A percentile compares a stretch with the other conserved stretches of the same genome.
These are phyloP conservation scores for Diaporthe ilicicola DNA, from an alignment of 2,329 filamentous ascomycete genomes.

Conservation along the genomic window DNA sequence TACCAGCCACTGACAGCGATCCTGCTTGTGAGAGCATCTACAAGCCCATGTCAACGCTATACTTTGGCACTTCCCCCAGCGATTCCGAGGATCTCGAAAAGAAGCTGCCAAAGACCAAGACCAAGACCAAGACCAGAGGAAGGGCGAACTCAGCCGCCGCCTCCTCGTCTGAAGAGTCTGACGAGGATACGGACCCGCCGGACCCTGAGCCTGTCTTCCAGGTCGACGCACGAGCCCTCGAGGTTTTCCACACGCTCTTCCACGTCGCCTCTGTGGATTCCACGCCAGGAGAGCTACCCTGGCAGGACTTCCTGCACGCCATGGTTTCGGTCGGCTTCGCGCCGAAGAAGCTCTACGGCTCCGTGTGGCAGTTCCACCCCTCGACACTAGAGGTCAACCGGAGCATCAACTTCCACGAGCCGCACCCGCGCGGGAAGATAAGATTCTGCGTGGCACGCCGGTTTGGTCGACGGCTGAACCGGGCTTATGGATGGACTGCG, in stretches of 20 bases:
- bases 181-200: not conserved
- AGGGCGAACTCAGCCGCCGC: not conserved
- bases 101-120: constrained; percentile 26
- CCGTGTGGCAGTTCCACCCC: constrained; percentile 67
- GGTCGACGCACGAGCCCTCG: constrained; percentile 44
- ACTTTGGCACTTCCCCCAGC: constrained; percentile 27
- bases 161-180: not conserved
- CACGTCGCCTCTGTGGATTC: constrained; percentile 42
- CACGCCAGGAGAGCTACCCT: constrained; percentile 57
- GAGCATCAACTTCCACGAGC: constrained; percentile 68
- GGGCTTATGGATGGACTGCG: constrained; percentile 60
- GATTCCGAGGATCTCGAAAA: not conserved
- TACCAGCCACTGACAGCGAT: not conserved
- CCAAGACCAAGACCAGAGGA: constrained; percentile 36
- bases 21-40: not conserved
- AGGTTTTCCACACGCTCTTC: constrained; percentile 53
- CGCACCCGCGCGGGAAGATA: constrained; percentile 63
- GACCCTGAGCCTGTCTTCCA: constrained; percentile 31
- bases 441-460: constrained; percentile 54
- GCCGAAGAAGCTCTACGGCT: constrained; percentile 66
- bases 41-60: constrained; percentile 39
- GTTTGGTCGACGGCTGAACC: constrained; percentile 56
- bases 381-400: constrained; percentile 49
- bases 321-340: constrained; percentile 59
- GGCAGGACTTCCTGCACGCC: constrained; percentile 62